Conservation (phyloP, 495 filamentous ascomycete genomes). For the Neurospora pannonica region DNA sequence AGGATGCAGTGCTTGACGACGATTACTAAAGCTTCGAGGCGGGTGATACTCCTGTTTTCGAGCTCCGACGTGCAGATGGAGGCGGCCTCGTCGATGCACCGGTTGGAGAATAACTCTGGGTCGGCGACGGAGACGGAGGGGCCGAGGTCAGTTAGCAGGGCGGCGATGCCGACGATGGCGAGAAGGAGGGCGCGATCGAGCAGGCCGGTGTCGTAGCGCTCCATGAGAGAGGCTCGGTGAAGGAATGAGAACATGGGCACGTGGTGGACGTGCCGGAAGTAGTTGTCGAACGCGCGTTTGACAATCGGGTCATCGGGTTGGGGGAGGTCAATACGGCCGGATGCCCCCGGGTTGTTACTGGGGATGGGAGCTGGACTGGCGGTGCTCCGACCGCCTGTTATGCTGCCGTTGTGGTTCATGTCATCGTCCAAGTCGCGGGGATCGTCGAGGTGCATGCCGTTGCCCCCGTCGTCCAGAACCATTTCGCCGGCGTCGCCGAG, state of each 20-base stretch:
- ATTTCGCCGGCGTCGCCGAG: neutral
- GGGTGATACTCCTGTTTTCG: constrained; percentile 36
- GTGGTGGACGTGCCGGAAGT: constrained; percentile 42
- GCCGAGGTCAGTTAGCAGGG: constrained; percentile 35
- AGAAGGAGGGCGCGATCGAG: constrained; percentile 38
- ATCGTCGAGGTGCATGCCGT: constrained; percentile 5
- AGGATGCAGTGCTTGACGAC: constrained; percentile 40
- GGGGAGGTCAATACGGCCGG: constrained; percentile 6
- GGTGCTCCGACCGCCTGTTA: constrained; percentile 1
- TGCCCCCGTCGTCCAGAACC: neutral
- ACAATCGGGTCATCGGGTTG: constrained; percentile 32
- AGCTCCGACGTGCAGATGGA: constrained; percentile 31
- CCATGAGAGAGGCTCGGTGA: constrained; percentile 42
- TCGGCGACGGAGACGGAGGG: constrained; percentile 18
- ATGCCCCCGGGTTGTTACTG: constrained; percentile 12
- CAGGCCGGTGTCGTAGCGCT: constrained; percentile 39
- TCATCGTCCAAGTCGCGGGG: constrained; percentile 1
- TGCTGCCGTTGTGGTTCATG: constrained; percentile 9
- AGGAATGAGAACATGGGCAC: constrained; percentile 42
- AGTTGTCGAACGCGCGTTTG: constrained; percentile 35
- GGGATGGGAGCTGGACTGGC: neutral
- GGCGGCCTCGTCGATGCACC: constrained; percentile 39
- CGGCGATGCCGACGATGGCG: constrained; percentile 38
- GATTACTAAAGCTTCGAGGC: constrained; percentile 39
- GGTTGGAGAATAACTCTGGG: constrained; percentile 28